Evolutionary conservation across 441 rosid species (phyloP).

Genomic region (Pelargonium myrrhifolium): DNA sequence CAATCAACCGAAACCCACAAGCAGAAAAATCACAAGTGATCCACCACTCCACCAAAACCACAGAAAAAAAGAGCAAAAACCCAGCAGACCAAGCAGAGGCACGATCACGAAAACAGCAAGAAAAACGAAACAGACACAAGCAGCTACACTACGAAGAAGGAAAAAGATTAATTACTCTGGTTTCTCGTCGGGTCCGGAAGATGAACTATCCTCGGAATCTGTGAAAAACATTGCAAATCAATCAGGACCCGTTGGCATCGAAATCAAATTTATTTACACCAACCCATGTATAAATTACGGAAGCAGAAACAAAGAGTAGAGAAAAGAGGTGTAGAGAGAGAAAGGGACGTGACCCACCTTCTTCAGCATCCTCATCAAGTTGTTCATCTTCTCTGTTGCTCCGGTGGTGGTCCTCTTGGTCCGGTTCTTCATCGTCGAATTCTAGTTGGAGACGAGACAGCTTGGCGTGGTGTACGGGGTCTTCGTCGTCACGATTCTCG

Average conservation of each 20-base stretch:
- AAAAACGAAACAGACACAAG: not conserved
- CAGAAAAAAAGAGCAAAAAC: not conserved
- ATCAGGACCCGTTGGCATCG: conserved; percentile 14
- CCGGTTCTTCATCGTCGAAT: conserved; percentile 19
- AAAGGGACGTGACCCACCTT: conserved; percentile 12
- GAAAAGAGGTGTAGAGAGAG: not conserved
- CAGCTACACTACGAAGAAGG: conserved; percentile 12
- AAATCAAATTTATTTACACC: conserved; percentile 19
- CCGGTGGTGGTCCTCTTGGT: conserved; percentile 8
- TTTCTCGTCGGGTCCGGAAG: conserved; percentile 47
- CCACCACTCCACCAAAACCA: no score
- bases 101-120: conserved; percentile 1
- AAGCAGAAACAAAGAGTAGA: no score
- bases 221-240: conserved; percentile 20
- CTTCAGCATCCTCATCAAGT: conserved; percentile 19
- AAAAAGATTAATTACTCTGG: conserved; percentile 41
- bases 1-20: conserved; percentile 4
- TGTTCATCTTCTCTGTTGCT: conserved; percentile 21
- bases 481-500: conserved; percentile 36
- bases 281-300: not conserved
- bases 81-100: conserved; percentile 16
- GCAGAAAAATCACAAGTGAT: not conserved
- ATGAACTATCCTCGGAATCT: conserved; percentile 56
- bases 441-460: conserved; percentile 24
- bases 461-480: conserved; percentile 22